Percentiles rank a stretch among this genome's conserved stretches.
Conservation (phyloP, 75 land plant species). For the Sequoia sempervirens region DNA sequence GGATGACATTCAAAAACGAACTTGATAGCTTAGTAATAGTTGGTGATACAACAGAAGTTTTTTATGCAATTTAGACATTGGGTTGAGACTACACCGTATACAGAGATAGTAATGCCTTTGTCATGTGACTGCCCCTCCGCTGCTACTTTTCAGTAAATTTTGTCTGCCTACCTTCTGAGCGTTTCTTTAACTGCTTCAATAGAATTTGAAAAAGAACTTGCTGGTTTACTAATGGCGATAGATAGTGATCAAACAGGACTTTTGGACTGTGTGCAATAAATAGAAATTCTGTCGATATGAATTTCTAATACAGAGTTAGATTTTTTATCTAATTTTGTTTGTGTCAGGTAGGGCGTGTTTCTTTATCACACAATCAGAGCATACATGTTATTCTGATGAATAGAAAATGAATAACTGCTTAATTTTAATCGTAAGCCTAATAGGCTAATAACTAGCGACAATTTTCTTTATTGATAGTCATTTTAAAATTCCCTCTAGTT, state of each 20-base stretch:
- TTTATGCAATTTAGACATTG: too few relatives aligned
- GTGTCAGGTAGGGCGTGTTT: too few relatives aligned
- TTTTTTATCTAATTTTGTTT: too few relatives aligned
- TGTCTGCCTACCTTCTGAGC: neutral
- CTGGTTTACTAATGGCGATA: neutral
- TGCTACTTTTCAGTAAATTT: neutral
- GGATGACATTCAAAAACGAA: too few relatives aligned
- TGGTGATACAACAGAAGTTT: too few relatives aligned
- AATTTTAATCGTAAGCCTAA: too few relatives aligned
- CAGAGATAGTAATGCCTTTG: neutral
- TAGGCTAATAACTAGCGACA: neutral
- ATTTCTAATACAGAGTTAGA: neutral
- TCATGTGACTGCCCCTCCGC: neutral
- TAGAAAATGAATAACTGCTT: too few relatives aligned
- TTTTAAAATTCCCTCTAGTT: neutral
- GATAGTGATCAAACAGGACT: neutral
- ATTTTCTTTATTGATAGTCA: neutral
- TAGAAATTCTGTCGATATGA: neutral
- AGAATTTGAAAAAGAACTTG: neutral
- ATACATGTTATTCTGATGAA: too few relatives aligned
- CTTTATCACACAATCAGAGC: too few relatives aligned
- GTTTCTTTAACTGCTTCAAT: neutral
- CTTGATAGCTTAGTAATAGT: too few relatives aligned
- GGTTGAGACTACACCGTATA: too few relatives aligned
- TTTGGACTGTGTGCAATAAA: neutral